phyloP scores from a whole-genome alignment of 306 rosid species.

The Fagus sylvatica region DNA sequence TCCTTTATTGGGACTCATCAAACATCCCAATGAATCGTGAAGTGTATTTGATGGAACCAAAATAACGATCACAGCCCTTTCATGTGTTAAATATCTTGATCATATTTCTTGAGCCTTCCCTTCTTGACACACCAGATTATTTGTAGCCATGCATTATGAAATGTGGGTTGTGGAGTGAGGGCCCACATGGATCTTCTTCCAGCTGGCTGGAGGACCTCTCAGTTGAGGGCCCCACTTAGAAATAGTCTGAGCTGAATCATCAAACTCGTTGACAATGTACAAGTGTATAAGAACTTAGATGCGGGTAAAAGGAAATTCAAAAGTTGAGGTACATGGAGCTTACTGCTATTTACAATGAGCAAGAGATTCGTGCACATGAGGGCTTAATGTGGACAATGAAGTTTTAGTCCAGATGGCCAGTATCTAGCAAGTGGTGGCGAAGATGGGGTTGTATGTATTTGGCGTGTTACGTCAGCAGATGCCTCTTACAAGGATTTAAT shows the following conservation, averaged over 20 bases:
- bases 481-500: constrained; percentile 38
- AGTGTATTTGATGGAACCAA: constrained; percentile 20
- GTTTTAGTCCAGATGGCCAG: constrained; percentile 80
- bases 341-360: constrained; percentile 62
- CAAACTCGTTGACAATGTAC: constrained; percentile 26
- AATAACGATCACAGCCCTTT: constrained; percentile 14
- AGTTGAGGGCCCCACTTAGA: constrained; percentile 33
- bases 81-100: background rate
- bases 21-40: constrained; percentile 28
- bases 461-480: constrained; percentile 52
- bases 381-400: constrained; percentile 85
- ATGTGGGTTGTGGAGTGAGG: constrained; percentile 28
- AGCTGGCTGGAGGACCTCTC: constrained; percentile 31
- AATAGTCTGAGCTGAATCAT: constrained; percentile 44
- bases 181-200: constrained; percentile 53
- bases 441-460: constrained; percentile 78
- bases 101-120: background rate
- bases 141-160: background rate
- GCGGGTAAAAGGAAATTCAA: constrained; percentile 36
- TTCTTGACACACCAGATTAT: background rate
- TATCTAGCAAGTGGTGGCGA: constrained; percentile 93
- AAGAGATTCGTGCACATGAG: constrained; percentile 73
- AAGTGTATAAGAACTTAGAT: constrained; percentile 32
- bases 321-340: constrained; percentile 59
- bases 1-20: constrained; percentile 74